These are phyloP conservation scores for Oenanthe sinensis DNA, from an alignment of 129 eudicot genomes.

Conservation along the genomic window DNA sequence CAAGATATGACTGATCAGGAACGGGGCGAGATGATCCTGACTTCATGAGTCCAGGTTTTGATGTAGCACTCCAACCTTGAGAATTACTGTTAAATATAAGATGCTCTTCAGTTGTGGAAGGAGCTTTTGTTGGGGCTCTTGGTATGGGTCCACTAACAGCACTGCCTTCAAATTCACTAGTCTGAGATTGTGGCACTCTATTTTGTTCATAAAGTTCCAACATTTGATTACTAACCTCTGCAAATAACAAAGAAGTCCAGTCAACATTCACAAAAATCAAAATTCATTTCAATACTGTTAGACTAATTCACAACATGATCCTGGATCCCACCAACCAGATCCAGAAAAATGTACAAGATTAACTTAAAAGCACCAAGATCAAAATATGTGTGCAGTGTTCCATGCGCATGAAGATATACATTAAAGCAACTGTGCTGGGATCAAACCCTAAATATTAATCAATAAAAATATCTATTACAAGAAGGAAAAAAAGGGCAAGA, in stretches of 20 bases:
- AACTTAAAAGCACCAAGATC: background rate
- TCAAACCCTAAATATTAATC: conserved; percentile 6
- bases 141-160: conserved; percentile 47
- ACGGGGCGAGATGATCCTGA: conserved; percentile 23
- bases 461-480: background rate
- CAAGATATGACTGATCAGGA: conserved; percentile 32
- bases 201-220: conserved; percentile 87
- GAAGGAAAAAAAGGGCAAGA: conserved; percentile 14
- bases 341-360: background rate
- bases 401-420: background rate
- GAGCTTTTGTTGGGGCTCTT: conserved; percentile 36
- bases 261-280: background rate
- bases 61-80: conserved; percentile 27
- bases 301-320: background rate
- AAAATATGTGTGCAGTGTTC: background rate
- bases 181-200: conserved; percentile 63
- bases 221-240: conserved; percentile 98
- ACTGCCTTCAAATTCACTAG: conserved; percentile 82
- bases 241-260: conserved; percentile 12
- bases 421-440: background rate
- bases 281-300: background rate
- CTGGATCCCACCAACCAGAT: background rate
- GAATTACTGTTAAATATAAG: conserved; percentile 30
- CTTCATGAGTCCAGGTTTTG: conserved; percentile 37
- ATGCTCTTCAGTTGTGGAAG: conserved; percentile 41